Evolutionary conservation across 495 filamentous ascomycete species (phyloP), one percentile per base, ranked within the genome.

Genomic region (Glarea lozoyensis): DNA sequence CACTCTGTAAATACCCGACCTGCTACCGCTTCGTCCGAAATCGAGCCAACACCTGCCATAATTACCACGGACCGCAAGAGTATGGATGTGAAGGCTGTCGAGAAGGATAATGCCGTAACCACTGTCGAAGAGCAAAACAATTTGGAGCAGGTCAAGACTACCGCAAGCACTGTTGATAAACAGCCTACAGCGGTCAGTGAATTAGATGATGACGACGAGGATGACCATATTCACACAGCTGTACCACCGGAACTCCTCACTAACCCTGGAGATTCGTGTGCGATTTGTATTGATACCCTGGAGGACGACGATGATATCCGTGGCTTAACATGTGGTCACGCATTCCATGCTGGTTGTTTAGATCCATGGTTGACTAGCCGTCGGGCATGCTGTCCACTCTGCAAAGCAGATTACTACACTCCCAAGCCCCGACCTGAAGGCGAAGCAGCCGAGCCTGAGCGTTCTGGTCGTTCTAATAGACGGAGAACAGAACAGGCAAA

Each of bases 271-370:
- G 92, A 99, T 55, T 82, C 88, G 3, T 98, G 92, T 62, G 92
- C 92, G 13, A 98, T 98, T 49, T 98, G 92, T 58, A 80, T 98
- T 48, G 92, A 98, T 52, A 80, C 73, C 0, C 75, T 98, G 23
- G 92, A 98, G 55, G 88, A 94, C 38, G 82, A 96, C 54, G 92
- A 97, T 58, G 89, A 96, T 62, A 82, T 98, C 29, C 84, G 92
- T 42, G 92, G 92, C 19, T 65, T 98, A 30, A 87, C 86, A 10
- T 97, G 92, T 54, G 88, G 88, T 23, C 93, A 97, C 60, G 89
- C 92, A 46, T 99, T 97, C 72, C 92, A 99, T 62, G 84, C 86
- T 35, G 76, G 75, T 17, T 99, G 92, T 61, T 73, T 99, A 15
- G 92, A 99, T 54, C 92, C 93, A 10, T 98, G 92, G 92, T 67